Percentiles rank a stretch among this genome's conserved stretches.
Evolutionary conservation across 139 green algal species (phyloP).

Genomic region (Zygnema circumcarinatum): DNA sequence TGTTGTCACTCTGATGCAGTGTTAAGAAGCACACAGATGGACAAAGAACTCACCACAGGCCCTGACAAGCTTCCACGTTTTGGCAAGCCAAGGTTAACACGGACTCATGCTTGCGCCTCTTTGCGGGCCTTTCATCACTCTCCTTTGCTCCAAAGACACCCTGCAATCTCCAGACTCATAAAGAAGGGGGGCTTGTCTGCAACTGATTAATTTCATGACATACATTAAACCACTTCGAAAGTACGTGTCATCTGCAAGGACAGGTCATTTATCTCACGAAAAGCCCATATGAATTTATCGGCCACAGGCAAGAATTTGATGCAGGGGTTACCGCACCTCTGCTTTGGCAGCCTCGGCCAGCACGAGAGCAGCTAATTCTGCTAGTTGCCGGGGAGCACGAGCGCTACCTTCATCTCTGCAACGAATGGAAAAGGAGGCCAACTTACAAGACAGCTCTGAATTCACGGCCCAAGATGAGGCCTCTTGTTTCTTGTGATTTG

Average conservation of each 20-base stretch:
- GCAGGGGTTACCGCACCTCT: neutral
- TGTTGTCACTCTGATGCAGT: neutral
- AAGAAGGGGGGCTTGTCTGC: too few relatives aligned
- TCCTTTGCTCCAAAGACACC: neutral
- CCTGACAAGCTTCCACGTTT: neutral
- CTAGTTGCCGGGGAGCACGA: neutral
- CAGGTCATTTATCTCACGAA: too few relatives aligned
- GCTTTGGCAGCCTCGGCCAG: neutral
- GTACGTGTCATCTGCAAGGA: too few relatives aligned
- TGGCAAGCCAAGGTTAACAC: neutral
- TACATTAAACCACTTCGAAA: too few relatives aligned
- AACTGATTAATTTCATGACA: too few relatives aligned
- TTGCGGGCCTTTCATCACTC: neutral
- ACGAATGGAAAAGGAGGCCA: too few relatives aligned
- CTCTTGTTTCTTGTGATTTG: too few relatives aligned
- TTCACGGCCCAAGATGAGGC: too few relatives aligned
- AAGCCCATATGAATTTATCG: too few relatives aligned
- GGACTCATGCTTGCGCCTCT: slow-evolving; percentile 1
- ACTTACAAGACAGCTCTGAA: too few relatives aligned
- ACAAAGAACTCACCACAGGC: slow-evolving; percentile 8
- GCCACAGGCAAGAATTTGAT: too few relatives aligned
- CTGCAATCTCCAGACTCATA: too few relatives aligned
- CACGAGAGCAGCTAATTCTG: neutral
- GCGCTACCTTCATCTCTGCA: neutral
- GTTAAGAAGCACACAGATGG: neutral